Evolutionary conservation across 306 rosid species (phyloP).

Genomic region (Phaseolus lunatus): DNA sequence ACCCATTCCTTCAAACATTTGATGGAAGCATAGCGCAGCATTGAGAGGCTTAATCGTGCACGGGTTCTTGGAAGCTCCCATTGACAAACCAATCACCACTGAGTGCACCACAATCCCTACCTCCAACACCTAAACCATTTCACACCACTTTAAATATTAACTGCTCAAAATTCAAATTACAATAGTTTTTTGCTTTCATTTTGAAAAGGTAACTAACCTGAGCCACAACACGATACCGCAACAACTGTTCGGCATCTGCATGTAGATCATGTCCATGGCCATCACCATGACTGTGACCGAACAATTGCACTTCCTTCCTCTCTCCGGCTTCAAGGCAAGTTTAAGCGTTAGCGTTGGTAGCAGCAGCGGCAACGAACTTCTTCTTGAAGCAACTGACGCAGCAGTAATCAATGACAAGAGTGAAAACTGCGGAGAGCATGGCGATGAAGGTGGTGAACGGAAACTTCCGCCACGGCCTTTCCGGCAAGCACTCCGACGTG

Average conservation of each 20-base stretch:
- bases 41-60: constrained; percentile 75
- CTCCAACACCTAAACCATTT: constrained; percentile 63
- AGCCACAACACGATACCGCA: constrained; percentile 64
- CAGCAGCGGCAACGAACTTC: background rate
- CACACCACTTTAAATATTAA: too few relatives aligned
- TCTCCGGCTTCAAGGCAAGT: background rate
- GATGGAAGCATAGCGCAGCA: constrained; percentile 83
- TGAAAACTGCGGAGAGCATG: constrained; percentile 64
- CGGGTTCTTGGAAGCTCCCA: constrained; percentile 75
- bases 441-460: constrained; percentile 72
- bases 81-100: constrained; percentile 76
- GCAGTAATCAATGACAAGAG: constrained; percentile 68
- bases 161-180: too few relatives aligned
- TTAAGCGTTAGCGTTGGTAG: too few relatives aligned
- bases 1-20: constrained; percentile 80
- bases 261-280: background rate
- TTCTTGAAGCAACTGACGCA: constrained; percentile 53
- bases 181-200: too few relatives aligned
- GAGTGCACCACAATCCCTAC: constrained; percentile 78
- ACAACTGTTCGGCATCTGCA: constrained; percentile 26
- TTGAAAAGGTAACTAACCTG: constrained; percentile 47
- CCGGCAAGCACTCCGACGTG: constrained; percentile 60
- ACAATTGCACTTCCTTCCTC: background rate
- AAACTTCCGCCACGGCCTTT: constrained; percentile 62
- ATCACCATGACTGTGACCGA: too few relatives aligned